Evolutionary conservation across 2,329 filamentous ascomycete genomes (phyloP), one percentile per base, ranked within the genome.

Genomic region (Fusarium kyushuense): DNA sequence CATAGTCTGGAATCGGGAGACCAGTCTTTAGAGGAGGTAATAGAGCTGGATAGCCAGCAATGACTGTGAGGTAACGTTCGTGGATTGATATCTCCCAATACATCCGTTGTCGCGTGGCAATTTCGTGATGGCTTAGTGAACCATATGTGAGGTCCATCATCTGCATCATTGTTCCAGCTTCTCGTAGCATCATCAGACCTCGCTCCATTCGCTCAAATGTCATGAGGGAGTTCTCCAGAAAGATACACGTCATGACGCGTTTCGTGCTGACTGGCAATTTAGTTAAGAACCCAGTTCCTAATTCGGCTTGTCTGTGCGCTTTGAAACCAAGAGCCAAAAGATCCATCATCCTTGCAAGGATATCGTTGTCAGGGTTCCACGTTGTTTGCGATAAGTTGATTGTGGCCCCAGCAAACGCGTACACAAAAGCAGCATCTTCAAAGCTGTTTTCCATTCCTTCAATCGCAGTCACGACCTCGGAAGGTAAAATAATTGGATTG

Each of bases 71-170:
- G 66, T 87, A 88, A 2, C 86, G 81, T 67, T 88, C 86, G 63
- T 87, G 84, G n/a, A 87, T 84, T 59, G 83, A 87, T 10, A 81
- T 80, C 62, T 86, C 81, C 84, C 85, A 87, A 71, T 87, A 87
- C 0, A 86, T 71, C 0, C 85, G 78, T 58, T 86, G 84, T 8
- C 68, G 54, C 0, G 66, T 63, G 1, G 66, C 61, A 3, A 69
- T 30, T 13, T 73, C 70, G 16, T 72, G 59, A 9, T 70, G 54
- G 11, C 36, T 54, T 21, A 66, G 17, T 8, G 54, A 46, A 0
- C 60, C 61, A 27, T 73, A 61, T 5, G 56, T 61, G 36, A 41
- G 58, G 2, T 68, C 52, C 2, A 74, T 58, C 35, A 71, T 58
- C 6, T 76, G 72, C 4, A 76, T 56, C 63, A 75, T 67, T 66